phyloP scores from a whole-genome alignment of 192 early-diverging fungal species.

The Backusella psychrophila region DNA sequence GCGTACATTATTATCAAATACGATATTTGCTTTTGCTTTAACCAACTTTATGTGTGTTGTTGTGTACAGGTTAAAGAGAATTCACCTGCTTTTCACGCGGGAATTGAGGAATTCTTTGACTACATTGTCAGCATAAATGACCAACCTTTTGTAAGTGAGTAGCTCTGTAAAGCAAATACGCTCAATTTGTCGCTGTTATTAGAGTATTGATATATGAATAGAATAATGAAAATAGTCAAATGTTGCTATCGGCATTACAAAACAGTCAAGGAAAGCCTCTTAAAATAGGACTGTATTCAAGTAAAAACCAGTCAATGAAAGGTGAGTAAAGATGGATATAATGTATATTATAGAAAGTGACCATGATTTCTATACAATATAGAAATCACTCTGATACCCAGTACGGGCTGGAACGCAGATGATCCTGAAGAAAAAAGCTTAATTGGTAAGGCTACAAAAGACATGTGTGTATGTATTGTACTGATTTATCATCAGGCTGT shows the following conservation, averaged over 20 bases:
- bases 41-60: background rate
- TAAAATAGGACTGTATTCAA: constrained; percentile 54
- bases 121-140: constrained; percentile 66
- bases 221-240: constrained; percentile 30
- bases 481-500: constrained; percentile 20
- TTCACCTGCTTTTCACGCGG: constrained; percentile 64
- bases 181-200: background rate
- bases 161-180: background rate
- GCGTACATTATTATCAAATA: background rate
- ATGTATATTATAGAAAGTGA: background rate
- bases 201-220: background rate
- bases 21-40: background rate
- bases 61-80: constrained; percentile 62
- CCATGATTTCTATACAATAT: background rate
- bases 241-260: constrained; percentile 43
- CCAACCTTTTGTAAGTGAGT: constrained; percentile 38
- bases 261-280: constrained; percentile 44
- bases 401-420: constrained; percentile 20
- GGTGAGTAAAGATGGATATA: constrained; percentile 14
- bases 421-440: constrained; percentile 36
- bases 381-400: constrained; percentile 36
- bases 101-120: constrained; percentile 75
- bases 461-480: background rate
- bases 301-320: constrained; percentile 52
- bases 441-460: constrained; percentile 29